Base-by-base conservation (phyloP, 495 filamentous ascomycete genomes). In the Talaromyces trachyspermus region DNA sequence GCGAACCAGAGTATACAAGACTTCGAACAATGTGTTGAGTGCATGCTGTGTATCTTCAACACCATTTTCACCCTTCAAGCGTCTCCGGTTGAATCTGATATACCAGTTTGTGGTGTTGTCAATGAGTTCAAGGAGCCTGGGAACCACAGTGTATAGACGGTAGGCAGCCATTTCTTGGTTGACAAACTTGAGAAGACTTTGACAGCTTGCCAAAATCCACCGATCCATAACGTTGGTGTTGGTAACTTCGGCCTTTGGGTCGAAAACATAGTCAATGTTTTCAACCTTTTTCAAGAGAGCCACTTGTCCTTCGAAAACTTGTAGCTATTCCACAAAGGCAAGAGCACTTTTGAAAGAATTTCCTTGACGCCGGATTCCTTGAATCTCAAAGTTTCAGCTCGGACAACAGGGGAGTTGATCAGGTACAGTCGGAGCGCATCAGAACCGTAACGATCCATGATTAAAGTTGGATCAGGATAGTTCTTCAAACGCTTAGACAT, bases 61-160 rank as follows among this genome's bases (percentile, higher is more conserved):
- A 11, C 91, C 91, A 57, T 85, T 81, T 64, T 94, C 90, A 47
- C 92, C 92, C 80, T 97, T 98, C 46, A 98, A 72, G 15, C 92
- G 84, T 63, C 88, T 89, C 24, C 92, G 81, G 72, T 98, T 98
- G 74, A 97, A 95, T n/a, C 91, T 80, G 60, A 98, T 98, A 64
- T 98, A 98, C 94, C 94, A 98, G 67, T 98, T 98, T 2, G 92
- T 97, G 5, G 87, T 87, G 65, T 92, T 89, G 59, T 98, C 92
- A 52, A 97, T 92, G 62, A 95, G 77, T 46, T 77, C 79, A 23
- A 98, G 77, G 47, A 98, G 68, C 43, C 85, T 79, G 14, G 94
- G 92, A 43, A 96, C 90, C 18, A 98, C 92, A 6, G 92, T 98
- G 63, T 96, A 98, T 23, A 95, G 63, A 15, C 89, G 85, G 10